A percentile compares a stretch with the other conserved stretches of the same genome.
These are phyloP conservation scores for Capsicum chinense DNA, from an alignment of 257 asterid species.

Conservation along the genomic window DNA sequence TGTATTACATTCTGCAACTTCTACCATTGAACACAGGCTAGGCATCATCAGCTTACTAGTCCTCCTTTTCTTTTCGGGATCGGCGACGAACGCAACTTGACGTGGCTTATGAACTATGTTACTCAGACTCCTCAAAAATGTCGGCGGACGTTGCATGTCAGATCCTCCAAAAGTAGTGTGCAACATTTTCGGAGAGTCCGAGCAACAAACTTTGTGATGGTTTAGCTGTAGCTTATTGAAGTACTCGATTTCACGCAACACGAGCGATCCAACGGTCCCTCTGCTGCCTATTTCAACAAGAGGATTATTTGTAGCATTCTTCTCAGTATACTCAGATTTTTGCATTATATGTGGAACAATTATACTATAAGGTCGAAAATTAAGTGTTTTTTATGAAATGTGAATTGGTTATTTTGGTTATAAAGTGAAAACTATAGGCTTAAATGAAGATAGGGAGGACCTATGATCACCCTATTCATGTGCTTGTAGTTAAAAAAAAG, in stretches of 20 bases:
- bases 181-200: neutral
- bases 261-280: constrained; percentile 56
- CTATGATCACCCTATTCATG: constrained; percentile 64
- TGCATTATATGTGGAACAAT: neutral
- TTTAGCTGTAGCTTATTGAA: constrained; percentile 40
- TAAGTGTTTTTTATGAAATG: neutral
- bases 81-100: constrained; percentile 30
- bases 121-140: neutral
- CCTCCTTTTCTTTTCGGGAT: constrained; percentile 49
- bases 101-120: neutral
- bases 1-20: constrained; percentile 52
- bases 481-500: constrained; percentile 45
- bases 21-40: constrained; percentile 61
- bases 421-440: constrained; percentile 31
- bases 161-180: neutral
- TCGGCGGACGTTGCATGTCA: neutral
- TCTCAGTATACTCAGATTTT: constrained; percentile 10
- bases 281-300: constrained; percentile 53
- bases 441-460: constrained; percentile 35
- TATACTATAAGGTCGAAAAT: neutral
- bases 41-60: constrained; percentile 52
- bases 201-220: constrained; percentile 13
- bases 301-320: constrained; percentile 41
- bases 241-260: constrained; percentile 46
- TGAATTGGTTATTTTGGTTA: constrained; percentile 38